Conservation (phyloP, 257 asterid genomes). For the Jasminum sambac region DNA sequence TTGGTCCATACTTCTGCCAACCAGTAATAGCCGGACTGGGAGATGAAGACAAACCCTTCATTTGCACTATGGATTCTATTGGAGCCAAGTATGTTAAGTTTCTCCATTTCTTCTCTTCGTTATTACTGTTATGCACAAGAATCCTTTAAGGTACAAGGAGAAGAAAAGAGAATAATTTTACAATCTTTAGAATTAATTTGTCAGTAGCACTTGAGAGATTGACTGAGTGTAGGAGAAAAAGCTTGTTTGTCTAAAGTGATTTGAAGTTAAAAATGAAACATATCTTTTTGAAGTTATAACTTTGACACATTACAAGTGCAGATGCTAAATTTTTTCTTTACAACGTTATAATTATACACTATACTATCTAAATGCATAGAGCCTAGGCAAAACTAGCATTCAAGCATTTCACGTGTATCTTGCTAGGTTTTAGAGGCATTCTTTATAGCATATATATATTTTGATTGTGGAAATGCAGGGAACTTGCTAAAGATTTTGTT, state of each 20-base stretch:
- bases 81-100: constrained; percentile 77
- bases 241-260: neutral
- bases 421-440: neutral
- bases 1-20: constrained; percentile 97
- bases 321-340: neutral
- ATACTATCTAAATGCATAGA: neutral
- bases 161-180: too few species aligned
- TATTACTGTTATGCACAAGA: neutral
- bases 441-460: constrained; percentile 2
- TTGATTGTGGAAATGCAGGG: constrained; percentile 49
- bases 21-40: constrained; percentile 98
- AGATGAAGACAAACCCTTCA: constrained; percentile 86
- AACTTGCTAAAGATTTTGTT: constrained; percentile 97
- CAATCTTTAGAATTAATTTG: neutral
- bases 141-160: too few species aligned
- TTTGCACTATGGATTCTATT: constrained; percentile 96
- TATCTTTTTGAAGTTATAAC: too few species aligned
- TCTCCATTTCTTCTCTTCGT: constrained; percentile 17
- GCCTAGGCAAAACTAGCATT: neutral
- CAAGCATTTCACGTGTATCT: neutral
- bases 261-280: too few species aligned
- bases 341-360: neutral
- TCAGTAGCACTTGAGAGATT: neutral
- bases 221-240: neutral
- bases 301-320: neutral